Percentiles rank a stretch among this genome's conserved stretches.
Conservation (phyloP, 805 yeast species). For the Candida maris region DNA sequence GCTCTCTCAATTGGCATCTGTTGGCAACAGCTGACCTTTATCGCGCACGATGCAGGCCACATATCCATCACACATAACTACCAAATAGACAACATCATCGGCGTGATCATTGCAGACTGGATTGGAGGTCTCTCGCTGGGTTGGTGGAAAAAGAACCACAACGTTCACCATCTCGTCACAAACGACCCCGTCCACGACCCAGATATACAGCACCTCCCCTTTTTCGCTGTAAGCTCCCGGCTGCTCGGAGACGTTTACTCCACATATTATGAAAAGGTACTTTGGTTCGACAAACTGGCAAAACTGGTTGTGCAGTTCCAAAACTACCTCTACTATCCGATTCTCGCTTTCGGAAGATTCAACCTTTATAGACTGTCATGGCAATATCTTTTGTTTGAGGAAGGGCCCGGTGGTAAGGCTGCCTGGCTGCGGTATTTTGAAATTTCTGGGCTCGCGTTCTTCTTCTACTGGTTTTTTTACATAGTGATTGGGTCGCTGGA, state of each 20-base stretch:
- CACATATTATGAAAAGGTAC: conserved; percentile 67
- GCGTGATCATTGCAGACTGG: conserved; percentile 70
- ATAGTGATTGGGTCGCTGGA: conserved; percentile 51
- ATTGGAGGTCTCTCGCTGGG: conserved; percentile 87
- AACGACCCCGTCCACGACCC: conserved; percentile 94
- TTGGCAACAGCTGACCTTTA: conserved; percentile 88
- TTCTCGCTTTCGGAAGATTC: conserved; percentile 79
- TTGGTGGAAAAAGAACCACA: conserved; percentile 95
- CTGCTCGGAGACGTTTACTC: conserved; percentile 69
- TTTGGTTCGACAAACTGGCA: conserved; percentile 69
- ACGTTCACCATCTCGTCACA: conserved; percentile 89
- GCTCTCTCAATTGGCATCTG: conserved; percentile 68
- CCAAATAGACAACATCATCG: conserved; percentile 69
- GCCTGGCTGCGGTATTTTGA: conserved; percentile 86
- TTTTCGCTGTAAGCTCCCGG: conserved; percentile 78
- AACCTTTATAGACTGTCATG: conserved; percentile 79
- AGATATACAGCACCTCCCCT: conserved; percentile 89
- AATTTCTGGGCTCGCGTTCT: conserved; percentile 61
- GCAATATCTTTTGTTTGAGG: conserved; percentile 69
- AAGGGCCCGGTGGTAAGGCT: conserved; percentile 81
- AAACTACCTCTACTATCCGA: conserved; percentile 69
- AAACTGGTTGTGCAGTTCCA: conserved; percentile 58
- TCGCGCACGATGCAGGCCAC: conserved; percentile 91
- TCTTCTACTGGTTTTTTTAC: conserved; percentile 82
- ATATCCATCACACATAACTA: conserved; percentile 78